Percentiles rank a stretch among this genome's conserved stretches.
These are phyloP conservation scores for Lichtheimia hyalospora DNA, from an alignment of 371 early-diverging fungal genomes.

Conservation along the genomic window DNA sequence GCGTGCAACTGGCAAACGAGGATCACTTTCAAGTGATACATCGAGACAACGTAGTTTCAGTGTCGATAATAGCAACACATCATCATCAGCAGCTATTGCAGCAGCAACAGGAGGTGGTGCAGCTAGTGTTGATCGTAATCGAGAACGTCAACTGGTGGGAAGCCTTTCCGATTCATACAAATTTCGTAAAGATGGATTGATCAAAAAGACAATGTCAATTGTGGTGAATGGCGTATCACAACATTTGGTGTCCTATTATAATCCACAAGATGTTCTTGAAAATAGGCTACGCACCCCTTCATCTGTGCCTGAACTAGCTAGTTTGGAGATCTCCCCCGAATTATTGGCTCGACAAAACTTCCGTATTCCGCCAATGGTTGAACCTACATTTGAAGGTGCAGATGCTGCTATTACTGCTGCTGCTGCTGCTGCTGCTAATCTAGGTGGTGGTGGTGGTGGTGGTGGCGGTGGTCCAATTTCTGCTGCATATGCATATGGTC, in stretches of 20 bases:
- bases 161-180: slow-evolving; percentile 62
- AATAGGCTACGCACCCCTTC: slow-evolving; percentile 53
- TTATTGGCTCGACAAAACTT: slow-evolving; percentile 56
- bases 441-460: no score
- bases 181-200: slow-evolving; percentile 76
- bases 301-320: slow-evolving; percentile 45
- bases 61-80: not conserved
- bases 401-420: no score
- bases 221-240: slow-evolving; percentile 72
- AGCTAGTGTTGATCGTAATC: slow-evolving; percentile 24
- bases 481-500: no score
- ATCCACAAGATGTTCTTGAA: slow-evolving; percentile 66
- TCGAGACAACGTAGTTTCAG: not conserved
- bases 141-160: slow-evolving; percentile 62
- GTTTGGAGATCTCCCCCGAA: slow-evolving; percentile 52
- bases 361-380: slow-evolving; percentile 35
- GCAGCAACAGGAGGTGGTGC: not conserved
- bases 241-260: slow-evolving; percentile 85
- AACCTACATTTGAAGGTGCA: not conserved
- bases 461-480: no score
- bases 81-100: not conserved
- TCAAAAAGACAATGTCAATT: slow-evolving; percentile 85
- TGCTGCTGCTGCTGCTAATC: no score
- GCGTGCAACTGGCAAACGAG: slow-evolving; percentile 37
- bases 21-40: not conserved